phyloP scores from a whole-genome alignment of 352 stramenopile species.

The Phytophthora vignae region DNA sequence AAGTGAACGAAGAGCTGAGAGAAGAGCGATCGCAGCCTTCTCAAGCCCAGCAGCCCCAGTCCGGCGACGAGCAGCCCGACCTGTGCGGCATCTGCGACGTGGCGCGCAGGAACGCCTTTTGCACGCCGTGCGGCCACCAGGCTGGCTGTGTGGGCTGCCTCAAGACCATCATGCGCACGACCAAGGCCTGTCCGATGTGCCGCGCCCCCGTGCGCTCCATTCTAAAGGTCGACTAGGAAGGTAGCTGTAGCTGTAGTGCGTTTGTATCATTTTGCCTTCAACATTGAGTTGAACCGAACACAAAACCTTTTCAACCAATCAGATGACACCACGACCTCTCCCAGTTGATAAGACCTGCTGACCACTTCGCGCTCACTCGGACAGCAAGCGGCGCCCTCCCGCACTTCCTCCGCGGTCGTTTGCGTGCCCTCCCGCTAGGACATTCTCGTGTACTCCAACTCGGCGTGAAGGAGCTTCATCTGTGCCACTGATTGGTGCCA shows the following conservation, averaged over 20 bases:
- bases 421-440: background rate
- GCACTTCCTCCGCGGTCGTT: constrained; percentile 3
- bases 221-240: constrained; percentile 43
- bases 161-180: constrained; percentile 34
- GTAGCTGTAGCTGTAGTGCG: background rate
- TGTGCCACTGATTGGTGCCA: constrained; percentile 1
- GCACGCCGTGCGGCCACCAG: constrained; percentile 71
- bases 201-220: constrained; percentile 44
- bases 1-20: constrained; percentile 5
- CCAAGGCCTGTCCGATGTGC: constrained; percentile 58
- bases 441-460: background rate
- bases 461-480: background rate
- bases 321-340: constrained; percentile 10
- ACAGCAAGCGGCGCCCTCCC: background rate
- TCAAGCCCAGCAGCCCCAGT: constrained; percentile 10
- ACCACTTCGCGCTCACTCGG: background rate
- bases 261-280: background rate
- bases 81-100: constrained; percentile 74
- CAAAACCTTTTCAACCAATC: constrained; percentile 22
- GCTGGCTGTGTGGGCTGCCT: constrained; percentile 64
- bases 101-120: constrained; percentile 60
- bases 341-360: constrained; percentile 10
- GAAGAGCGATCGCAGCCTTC: constrained; percentile 17
- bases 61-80: constrained; percentile 9
- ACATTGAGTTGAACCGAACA: constrained; percentile 13